These are phyloP conservation scores for Lasiosphaeriaceae sp. DNA, from an alignment of 495 filamentous ascomycete genomes.

Conservation along the genomic window DNA sequence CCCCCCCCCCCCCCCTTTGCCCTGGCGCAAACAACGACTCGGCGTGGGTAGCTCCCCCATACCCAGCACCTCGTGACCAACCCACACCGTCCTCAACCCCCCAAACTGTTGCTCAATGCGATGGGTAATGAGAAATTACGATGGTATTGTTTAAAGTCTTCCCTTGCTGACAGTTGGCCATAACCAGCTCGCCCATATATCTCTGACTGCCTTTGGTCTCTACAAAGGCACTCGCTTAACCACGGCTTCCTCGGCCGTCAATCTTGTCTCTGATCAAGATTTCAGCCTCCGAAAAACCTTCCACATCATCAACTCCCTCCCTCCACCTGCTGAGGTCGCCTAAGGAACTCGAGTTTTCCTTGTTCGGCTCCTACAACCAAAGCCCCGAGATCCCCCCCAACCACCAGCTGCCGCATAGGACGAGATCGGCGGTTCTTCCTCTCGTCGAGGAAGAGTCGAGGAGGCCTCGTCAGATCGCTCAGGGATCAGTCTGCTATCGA, in stretches of 20 bases:
- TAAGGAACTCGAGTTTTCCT: constrained; percentile 42
- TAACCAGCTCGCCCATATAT: neutral
- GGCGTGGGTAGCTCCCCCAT: neutral
- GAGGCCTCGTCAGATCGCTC: constrained; percentile 78
- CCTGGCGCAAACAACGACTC: neutral
- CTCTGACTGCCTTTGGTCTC: constrained; percentile 59
- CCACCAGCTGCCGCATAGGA: constrained; percentile 98
- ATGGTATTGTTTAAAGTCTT: neutral
- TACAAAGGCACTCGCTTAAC: constrained; percentile 61
- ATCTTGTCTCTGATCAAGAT: constrained; percentile 73
- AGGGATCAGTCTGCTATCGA: constrained; percentile 70
- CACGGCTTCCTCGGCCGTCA: constrained; percentile 70
- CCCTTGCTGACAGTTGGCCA: constrained; percentile 4
- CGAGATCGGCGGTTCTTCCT: constrained; percentile 93
- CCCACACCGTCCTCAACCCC: neutral
- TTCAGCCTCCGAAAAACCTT: constrained; percentile 56
- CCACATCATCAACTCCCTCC: constrained; percentile 62
- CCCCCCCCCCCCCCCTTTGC: neutral
- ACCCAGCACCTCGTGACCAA: neutral
- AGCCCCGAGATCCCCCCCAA: constrained; percentile 50
- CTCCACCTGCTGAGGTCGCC: constrained; percentile 50
- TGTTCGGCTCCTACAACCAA: constrained; percentile 56
- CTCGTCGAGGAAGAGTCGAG: constrained; percentile 90
- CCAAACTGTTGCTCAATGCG: neutral
- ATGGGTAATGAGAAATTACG: neutral